phyloP scores from a whole-genome alignment of 106 monocot genomes.

The Phalaenopsis aphrodite region DNA sequence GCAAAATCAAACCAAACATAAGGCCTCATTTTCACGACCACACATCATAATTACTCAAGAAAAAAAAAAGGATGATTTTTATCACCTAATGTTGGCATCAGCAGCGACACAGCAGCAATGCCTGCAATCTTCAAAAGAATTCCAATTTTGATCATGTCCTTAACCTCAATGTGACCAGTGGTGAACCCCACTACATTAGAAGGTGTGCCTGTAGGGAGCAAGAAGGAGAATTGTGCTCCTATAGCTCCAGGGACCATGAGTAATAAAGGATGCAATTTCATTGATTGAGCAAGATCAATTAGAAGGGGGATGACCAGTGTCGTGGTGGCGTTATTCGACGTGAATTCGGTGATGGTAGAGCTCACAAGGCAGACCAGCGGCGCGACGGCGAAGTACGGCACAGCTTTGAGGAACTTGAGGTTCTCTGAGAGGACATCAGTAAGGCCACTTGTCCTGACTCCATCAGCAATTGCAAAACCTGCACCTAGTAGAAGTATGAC shows the following conservation, averaged over 20 bases:
- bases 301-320: constrained; percentile 77
- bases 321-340: constrained; percentile 72
- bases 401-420: constrained; percentile 54
- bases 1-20: constrained; percentile 6
- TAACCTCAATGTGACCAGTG: constrained; percentile 60
- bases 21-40: background rate
- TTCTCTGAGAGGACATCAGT: constrained; percentile 50
- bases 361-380: constrained; percentile 68
- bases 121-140: constrained; percentile 62
- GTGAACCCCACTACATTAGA: constrained; percentile 76
- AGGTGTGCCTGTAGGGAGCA: constrained; percentile 84
- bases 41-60: background rate
- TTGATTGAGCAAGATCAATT: constrained; percentile 50
- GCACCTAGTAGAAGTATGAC: constrained; percentile 87
- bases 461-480: constrained; percentile 88
- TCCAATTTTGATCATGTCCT: constrained; percentile 76
- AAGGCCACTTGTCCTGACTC: constrained; percentile 68
- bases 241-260: constrained; percentile 84
- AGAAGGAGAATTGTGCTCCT: constrained; percentile 75
- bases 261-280: constrained; percentile 62
- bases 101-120: constrained; percentile 32
- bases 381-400: constrained; percentile 47
- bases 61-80: background rate
- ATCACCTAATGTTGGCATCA: constrained; percentile 88
- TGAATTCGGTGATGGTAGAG: constrained; percentile 75